Percentiles rank a stretch among this genome's conserved stretches.
Conservation (phyloP, 495 filamentous ascomycete genomes). For the Sordaria brevicollis region DNA sequence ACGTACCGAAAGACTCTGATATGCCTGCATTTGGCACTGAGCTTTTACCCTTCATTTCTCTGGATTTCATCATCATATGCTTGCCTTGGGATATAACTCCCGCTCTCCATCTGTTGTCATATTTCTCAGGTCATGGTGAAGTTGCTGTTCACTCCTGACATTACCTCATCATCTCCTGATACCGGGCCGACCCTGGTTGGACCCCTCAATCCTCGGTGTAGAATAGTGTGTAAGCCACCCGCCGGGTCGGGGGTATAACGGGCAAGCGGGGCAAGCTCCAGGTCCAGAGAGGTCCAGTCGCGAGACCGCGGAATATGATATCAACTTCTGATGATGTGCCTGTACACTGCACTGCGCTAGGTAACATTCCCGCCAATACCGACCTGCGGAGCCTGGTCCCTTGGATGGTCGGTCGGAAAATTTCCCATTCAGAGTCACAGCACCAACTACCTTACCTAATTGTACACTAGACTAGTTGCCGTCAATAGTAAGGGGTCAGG, state of each 20-base stretch:
- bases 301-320: neutral
- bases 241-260: neutral
- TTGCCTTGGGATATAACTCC: too few relatives aligned
- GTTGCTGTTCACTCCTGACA: neutral
- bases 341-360: neutral
- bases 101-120: too few relatives aligned
- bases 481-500: neutral
- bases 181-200: neutral
- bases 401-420: neutral
- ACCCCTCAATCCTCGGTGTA: neutral
- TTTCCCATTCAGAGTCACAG: too few relatives aligned
- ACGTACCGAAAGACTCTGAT: neutral
- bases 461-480: neutral
- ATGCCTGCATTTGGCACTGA: neutral
- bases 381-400: neutral
- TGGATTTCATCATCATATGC: too few relatives aligned
- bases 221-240: neutral
- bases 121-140: too few relatives aligned
- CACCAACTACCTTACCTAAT: too few relatives aligned
- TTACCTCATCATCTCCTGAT: neutral
- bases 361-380: neutral
- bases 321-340: neutral
- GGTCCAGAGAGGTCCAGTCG: neutral
- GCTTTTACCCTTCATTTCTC: too few relatives aligned
- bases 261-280: neutral